These are phyloP conservation scores for Mucor ambiguus DNA, from an alignment of 371 early-diverging fungal genomes.

Conservation along the genomic window DNA sequence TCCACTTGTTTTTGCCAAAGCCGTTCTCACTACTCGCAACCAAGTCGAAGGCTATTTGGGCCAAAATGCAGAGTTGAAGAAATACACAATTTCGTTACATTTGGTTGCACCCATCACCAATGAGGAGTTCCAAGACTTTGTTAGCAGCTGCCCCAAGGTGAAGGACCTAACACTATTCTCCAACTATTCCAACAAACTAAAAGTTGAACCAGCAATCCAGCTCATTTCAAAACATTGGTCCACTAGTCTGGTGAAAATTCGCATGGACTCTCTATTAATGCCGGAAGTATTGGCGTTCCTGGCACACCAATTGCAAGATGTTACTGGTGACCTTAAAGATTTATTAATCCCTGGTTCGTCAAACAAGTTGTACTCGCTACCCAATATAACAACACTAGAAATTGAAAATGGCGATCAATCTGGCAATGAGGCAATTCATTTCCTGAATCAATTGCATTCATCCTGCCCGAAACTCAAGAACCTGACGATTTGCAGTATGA, in stretches of 20 bases:
- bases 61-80: background rate
- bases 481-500: background rate
- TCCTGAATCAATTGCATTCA: background rate
- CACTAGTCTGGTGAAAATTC: background rate
- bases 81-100: slow-evolving; percentile 2
- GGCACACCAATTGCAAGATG: background rate
- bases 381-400: background rate
- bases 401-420: background rate
- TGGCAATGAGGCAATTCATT: background rate
- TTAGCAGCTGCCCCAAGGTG: background rate
- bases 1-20: slow-evolving; percentile 4
- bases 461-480: background rate
- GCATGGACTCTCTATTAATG: slow-evolving; percentile 3
- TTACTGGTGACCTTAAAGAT: background rate
- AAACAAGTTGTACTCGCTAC: background rate
- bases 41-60: background rate
- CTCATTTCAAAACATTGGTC: background rate
- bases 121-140: background rate
- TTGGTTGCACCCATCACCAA: background rate
- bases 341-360: background rate
- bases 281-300: background rate
- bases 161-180: background rate
- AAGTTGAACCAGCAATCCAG: background rate
- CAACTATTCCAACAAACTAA: background rate
- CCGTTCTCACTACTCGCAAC: background rate